phyloP scores from a whole-genome alignment of 345 rosid species.

The Camelina hispida region DNA sequence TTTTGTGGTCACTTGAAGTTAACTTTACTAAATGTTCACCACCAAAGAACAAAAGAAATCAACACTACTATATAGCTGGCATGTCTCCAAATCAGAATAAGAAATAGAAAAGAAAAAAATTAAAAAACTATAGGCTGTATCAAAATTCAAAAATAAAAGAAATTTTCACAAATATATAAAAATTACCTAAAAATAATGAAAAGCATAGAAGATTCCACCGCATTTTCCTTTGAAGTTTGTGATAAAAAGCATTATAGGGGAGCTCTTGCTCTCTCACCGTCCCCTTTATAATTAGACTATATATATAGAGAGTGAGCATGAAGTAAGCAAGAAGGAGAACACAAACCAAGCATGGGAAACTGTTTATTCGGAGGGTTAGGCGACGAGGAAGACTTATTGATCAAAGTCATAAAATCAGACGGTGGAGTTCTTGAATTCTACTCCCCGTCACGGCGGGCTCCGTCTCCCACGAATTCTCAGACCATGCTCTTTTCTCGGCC shows the following conservation, averaged over 20 bases:
- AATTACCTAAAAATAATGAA: background rate
- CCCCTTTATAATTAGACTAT: conserved; percentile 12
- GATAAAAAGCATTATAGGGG: conserved; percentile 8
- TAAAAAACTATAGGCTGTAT: background rate
- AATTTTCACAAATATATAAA: no score
- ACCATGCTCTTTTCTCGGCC: conserved; percentile 61
- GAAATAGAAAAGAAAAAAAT: no score
- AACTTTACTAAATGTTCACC: background rate
- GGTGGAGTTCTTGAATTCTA: conserved; percentile 70
- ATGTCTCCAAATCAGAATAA: background rate
- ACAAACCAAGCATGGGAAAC: conserved; percentile 64
- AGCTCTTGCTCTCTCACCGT: conserved; percentile 15
- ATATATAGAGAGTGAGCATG: background rate
- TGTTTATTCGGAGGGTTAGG: conserved; percentile 80
- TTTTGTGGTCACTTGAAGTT: conserved; percentile 9
- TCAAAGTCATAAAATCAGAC: conserved; percentile 59
- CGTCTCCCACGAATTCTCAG: conserved; percentile 62
- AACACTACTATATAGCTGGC: background rate
- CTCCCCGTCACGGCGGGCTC: conserved; percentile 59
- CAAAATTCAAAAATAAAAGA: no score
- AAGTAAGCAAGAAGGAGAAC: conserved; percentile 11
- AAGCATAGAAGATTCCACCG: conserved; percentile 35
- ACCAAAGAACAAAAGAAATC: conserved; percentile 10
- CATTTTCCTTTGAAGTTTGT: conserved; percentile 12
- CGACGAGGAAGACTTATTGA: conserved; percentile 44